Evolutionary conservation across 768 basidiomycete genomes (phyloP).

Genomic region (Boletus subparvulus): DNA sequence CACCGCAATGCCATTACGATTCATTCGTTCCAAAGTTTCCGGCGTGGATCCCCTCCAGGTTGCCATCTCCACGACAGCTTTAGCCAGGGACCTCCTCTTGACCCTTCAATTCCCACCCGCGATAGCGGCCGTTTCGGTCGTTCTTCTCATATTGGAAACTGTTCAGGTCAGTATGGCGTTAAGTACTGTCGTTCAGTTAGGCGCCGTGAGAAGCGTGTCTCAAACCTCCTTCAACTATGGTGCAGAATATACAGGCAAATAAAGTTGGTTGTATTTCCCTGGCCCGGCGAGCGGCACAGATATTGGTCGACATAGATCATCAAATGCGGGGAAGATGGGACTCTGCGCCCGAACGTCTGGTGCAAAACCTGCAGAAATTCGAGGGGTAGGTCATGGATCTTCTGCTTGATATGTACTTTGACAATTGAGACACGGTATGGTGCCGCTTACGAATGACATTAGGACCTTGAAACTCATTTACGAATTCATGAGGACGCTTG

Average conservation of each 20-base stretch:
- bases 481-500: slow-evolving; percentile 40
- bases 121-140: slow-evolving; percentile 37
- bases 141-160: slow-evolving; percentile 46
- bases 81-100: slow-evolving; percentile 33
- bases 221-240: neutral
- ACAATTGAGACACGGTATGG: neutral
- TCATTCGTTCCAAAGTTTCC: slow-evolving; percentile 27
- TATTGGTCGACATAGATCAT: slow-evolving; percentile 43
- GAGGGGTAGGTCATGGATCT: slow-evolving; percentile 33
- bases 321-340: slow-evolving; percentile 48
- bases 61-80: slow-evolving; percentile 30
- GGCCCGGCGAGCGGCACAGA: slow-evolving; percentile 41
- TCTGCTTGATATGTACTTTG: neutral
- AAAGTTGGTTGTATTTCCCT: slow-evolving; percentile 39
- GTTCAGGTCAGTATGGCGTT: slow-evolving; percentile 37
- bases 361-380: slow-evolving; percentile 42
- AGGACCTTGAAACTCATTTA: slow-evolving; percentile 42
- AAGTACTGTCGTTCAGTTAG: neutral
- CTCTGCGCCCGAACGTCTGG: slow-evolving; percentile 39
- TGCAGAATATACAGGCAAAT: slow-evolving; percentile 36
- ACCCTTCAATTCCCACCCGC: slow-evolving; percentile 44
- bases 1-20: slow-evolving; percentile 29
- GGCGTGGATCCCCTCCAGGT: slow-evolving; percentile 30
- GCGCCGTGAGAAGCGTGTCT: neutral
- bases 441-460: no score